phyloP scores from a whole-genome alignment of 768 basidiomycete species.

The Wakefieldia striispora region DNA sequence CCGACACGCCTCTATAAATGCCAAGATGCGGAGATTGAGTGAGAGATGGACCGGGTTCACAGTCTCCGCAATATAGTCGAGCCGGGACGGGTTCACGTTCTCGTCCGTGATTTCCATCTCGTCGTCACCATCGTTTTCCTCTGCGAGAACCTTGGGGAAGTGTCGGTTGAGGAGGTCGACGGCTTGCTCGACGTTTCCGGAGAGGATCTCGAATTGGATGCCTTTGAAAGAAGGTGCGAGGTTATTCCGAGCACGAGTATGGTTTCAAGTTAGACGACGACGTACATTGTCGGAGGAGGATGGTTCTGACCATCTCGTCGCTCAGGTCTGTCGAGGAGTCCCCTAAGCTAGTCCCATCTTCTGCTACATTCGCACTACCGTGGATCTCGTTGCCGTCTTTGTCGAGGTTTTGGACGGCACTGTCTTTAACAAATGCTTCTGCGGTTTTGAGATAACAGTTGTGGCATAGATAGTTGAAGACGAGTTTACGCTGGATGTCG shows the following conservation, averaged over 20 bases:
- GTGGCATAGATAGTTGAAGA: constrained; percentile 77
- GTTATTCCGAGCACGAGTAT: neutral
- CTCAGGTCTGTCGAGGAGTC: constrained; percentile 28
- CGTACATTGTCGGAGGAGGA: constrained; percentile 56
- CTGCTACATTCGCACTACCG: constrained; percentile 18
- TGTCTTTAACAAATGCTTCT: constrained; percentile 62
- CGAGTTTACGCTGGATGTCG: constrained; percentile 53
- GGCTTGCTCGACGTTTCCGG: constrained; percentile 74
- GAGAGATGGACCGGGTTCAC: constrained; percentile 74
- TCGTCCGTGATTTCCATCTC: constrained; percentile 21
- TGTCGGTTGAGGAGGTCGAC: constrained; percentile 61
- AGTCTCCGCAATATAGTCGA: constrained; percentile 54
- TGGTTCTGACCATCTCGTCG: constrained; percentile 42
- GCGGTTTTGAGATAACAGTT: constrained; percentile 72
- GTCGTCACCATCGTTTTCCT: constrained; percentile 9
- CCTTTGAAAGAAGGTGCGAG: constrained; percentile 40
- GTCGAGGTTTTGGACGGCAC: constrained; percentile 59
- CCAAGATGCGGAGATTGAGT: constrained; percentile 83
- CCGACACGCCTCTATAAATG: constrained; percentile 84
- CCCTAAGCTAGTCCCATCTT: constrained; percentile 12
- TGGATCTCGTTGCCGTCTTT: constrained; percentile 66
- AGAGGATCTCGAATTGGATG: constrained; percentile 66
- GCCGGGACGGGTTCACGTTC: constrained; percentile 30
- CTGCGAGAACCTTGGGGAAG: constrained; percentile 69
- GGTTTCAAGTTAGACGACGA: neutral